A percentile compares a stretch with the other conserved stretches of the same genome.
Conservation (phyloP, 1,284 basidiomycete species). For the Cyathus olla region DNA sequence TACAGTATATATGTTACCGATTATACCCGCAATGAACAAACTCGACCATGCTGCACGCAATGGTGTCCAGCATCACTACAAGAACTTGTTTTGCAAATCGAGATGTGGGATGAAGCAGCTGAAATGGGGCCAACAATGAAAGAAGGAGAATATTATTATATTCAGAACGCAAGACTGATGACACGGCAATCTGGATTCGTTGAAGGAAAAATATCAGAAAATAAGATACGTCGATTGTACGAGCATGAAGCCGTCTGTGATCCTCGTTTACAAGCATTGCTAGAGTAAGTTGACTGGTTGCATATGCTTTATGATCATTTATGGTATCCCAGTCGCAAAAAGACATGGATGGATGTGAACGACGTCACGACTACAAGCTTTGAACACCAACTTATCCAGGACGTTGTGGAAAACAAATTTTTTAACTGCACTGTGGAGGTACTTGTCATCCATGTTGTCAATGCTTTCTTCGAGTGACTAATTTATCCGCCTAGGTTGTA, state of each 20-base stretch:
- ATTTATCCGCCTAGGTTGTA: constrained; percentile 53
- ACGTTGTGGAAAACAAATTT: constrained; percentile 52
- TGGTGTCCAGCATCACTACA: constrained; percentile 62
- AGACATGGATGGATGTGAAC: constrained; percentile 51
- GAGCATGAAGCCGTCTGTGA: constrained; percentile 49
- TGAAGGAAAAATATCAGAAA: constrained; percentile 63
- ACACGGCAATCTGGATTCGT: constrained; percentile 50
- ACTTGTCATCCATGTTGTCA: constrained; percentile 4
- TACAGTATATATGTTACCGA: constrained; percentile 76
- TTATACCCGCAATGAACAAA: constrained; percentile 60
- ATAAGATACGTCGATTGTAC: constrained; percentile 57
- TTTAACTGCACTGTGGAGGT: constrained; percentile 75
- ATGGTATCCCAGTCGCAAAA: constrained; percentile 59
- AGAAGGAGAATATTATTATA: constrained; percentile 61
- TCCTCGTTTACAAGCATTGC: constrained; percentile 55
- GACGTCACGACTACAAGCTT: constrained; percentile 41
- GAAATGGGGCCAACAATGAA: constrained; percentile 55
- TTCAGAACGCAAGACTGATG: constrained; percentile 66
- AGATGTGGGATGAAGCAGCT: constrained; percentile 66
- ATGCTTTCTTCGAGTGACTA: constrained; percentile 4
- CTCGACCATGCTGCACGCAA: constrained; percentile 41
- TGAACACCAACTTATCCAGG: constrained; percentile 57
- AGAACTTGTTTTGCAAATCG: constrained; percentile 60
- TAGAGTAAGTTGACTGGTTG: constrained; percentile 56
- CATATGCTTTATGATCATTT: not conserved